Percentiles rank a stretch among this genome's conserved stretches.
Conservation (phyloP, 306 rosid species). For the Cicer cuneatum region DNA sequence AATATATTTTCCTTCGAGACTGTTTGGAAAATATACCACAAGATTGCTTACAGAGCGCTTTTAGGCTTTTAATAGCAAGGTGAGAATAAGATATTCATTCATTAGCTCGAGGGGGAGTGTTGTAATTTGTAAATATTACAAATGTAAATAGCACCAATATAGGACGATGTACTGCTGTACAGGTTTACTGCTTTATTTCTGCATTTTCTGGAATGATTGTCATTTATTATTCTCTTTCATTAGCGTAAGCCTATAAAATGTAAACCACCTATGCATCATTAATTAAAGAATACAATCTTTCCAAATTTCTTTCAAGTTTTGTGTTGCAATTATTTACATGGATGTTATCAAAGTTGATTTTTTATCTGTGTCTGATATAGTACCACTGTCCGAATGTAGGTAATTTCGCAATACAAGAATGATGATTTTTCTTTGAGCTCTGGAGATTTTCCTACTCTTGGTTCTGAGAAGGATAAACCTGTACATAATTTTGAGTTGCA, state of each 20-base stretch:
- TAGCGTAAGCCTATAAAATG: neutral
- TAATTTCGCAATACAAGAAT: slow-evolving; percentile 55
- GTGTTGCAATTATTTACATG: neutral
- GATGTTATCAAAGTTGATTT: neutral
- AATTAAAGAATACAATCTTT: neutral
- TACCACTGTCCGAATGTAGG: slow-evolving; percentile 51
- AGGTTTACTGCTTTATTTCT: neutral
- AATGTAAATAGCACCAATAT: neutral
- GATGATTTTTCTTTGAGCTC: slow-evolving; percentile 79
- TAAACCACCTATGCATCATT: neutral
- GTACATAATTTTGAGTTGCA: slow-evolving; percentile 58
- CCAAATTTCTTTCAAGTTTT: neutral
- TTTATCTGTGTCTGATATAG: slow-evolving; percentile 9
- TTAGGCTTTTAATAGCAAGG: neutral
- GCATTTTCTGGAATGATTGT: neutral
- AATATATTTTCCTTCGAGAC: neutral
- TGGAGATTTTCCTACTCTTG: slow-evolving; percentile 94
- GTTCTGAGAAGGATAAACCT: slow-evolving; percentile 76
- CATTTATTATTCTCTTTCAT: slow-evolving; percentile 4
- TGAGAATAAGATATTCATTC: neutral
- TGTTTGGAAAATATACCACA: neutral
- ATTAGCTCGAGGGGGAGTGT: neutral
- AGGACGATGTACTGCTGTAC: neutral
- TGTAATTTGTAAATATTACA: neutral
- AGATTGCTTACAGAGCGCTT: neutral